A percentile compares a stretch with the other conserved stretches of the same genome.
Evolutionary conservation across 164 flowering plant species (phyloP).

Genomic region (Saururus chinensis): DNA sequence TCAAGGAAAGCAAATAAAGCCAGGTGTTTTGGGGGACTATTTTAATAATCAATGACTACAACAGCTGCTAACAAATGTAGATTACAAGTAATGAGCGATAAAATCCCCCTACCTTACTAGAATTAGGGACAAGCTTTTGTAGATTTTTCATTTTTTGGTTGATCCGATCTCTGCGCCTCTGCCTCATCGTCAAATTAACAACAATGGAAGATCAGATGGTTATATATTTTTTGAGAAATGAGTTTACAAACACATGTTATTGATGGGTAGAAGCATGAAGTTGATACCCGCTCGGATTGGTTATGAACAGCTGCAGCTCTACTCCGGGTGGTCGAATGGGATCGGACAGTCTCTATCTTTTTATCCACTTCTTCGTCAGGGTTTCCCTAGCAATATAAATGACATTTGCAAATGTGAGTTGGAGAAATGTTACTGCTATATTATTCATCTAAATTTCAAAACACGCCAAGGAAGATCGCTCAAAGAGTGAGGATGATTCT

Average conservation of each 20-base stretch:
- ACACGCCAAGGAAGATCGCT: no score
- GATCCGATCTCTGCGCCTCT: slow-evolving; percentile 60
- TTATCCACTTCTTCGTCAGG: slow-evolving; percentile 31
- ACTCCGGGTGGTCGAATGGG: slow-evolving; percentile 34
- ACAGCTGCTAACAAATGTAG: no score
- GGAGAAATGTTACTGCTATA: no score
- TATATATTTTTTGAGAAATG: not conserved
- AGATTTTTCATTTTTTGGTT: slow-evolving; percentile 66
- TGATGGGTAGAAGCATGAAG: not conserved
- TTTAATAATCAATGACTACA: no score
- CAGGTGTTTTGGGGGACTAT: not conserved
- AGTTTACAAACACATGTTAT: not conserved
- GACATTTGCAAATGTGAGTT: no score
- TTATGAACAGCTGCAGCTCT: slow-evolving; percentile 62
- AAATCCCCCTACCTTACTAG: slow-evolving; percentile 34
- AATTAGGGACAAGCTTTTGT: slow-evolving; percentile 64
- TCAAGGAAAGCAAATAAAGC: not conserved
- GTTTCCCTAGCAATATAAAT: slow-evolving; percentile 20
- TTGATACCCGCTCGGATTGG: slow-evolving; percentile 51
- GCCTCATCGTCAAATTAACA: not conserved
- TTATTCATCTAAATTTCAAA: no score
- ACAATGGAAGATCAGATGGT: not conserved
- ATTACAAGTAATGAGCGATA: no score
- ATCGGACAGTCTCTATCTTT: slow-evolving; percentile 22
- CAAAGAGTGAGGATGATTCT: no score